Evolutionary conservation across 768 basidiomycete species (phyloP).

Genomic region (Lyophyllum atratum): DNA sequence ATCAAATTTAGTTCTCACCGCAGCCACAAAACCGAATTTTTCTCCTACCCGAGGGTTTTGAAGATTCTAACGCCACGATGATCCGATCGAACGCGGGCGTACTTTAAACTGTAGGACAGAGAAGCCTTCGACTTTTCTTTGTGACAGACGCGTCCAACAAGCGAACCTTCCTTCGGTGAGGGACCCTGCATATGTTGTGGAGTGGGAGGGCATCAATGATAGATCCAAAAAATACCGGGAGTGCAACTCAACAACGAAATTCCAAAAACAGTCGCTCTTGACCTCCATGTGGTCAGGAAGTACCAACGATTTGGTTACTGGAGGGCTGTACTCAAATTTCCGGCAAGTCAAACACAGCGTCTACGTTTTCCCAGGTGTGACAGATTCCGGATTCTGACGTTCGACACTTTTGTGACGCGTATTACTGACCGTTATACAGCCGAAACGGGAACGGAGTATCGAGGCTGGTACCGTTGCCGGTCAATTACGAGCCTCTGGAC

Average conservation of each 20-base stretch:
- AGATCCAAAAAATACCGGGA: not conserved
- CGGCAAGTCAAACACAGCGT: not conserved
- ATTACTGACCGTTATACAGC: not conserved
- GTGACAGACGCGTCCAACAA: not conserved
- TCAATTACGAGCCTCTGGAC: not conserved
- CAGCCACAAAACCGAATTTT: conserved; percentile 2
- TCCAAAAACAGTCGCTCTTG: not conserved
- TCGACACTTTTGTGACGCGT: not conserved
- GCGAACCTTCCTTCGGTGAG: not conserved
- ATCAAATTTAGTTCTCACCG: not conserved
- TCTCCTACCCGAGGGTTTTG: not conserved
- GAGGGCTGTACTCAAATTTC: not conserved
- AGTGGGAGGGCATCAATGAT: conserved; percentile 2
- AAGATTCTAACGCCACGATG: not conserved
- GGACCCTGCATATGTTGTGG: not conserved
- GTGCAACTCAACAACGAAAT: not conserved
- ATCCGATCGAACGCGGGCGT: not conserved
- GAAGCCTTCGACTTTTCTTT: not conserved
- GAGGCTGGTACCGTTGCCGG: not conserved
- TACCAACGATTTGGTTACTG: not conserved
- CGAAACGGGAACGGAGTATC: not conserved
- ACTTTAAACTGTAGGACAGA: not conserved
- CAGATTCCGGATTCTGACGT: not conserved
- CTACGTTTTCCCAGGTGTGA: not conserved
- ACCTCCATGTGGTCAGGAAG: not conserved